Percentiles rank a stretch among this genome's conserved stretches.
Evolutionary conservation across 2,329 filamentous ascomycete genomes (phyloP).

Genomic region (Sordariomycetes sp.): DNA sequence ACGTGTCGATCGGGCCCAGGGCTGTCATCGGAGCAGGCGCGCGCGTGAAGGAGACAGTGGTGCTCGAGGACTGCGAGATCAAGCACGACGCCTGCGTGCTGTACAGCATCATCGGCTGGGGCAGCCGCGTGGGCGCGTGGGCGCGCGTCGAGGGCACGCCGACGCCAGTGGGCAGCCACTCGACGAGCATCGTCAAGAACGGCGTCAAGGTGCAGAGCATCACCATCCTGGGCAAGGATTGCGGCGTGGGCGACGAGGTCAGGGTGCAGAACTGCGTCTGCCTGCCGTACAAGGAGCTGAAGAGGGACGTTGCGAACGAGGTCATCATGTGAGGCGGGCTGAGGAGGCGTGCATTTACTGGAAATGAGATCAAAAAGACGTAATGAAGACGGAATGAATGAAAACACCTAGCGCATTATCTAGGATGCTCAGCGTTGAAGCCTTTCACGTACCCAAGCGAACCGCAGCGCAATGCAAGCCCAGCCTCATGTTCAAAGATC

Average conservation of each 20-base stretch:
- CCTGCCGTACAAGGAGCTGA: slow-evolving; percentile 95
- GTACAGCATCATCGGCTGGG: slow-evolving; percentile 96
- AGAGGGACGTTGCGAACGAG: slow-evolving; percentile 79
- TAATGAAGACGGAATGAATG: background rate
- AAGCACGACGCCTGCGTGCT: slow-evolving; percentile 94
- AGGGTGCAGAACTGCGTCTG: slow-evolving; percentile 97
- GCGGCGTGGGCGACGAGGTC: slow-evolving; percentile 84
- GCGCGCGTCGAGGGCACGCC: slow-evolving; percentile 94
- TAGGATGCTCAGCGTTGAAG: too few relatives aligned
- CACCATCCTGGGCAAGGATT: slow-evolving; percentile 95
- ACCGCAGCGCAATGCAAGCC: too few relatives aligned
- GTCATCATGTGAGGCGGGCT: slow-evolving; percentile 74
- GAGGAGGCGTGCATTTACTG: too few relatives aligned
- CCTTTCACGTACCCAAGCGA: too few relatives aligned
- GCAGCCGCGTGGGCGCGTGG: slow-evolving; percentile 94
- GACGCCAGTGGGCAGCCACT: slow-evolving; percentile 78
- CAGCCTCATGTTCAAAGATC: too few relatives aligned
- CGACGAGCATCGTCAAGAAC: slow-evolving; percentile 92
- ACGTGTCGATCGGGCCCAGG: slow-evolving; percentile 92
- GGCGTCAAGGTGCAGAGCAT: slow-evolving; percentile 98
- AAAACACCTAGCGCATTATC: background rate
- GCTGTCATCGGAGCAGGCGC: slow-evolving; percentile 76
- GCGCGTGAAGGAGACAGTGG: slow-evolving; percentile 91
- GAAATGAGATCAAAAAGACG: background rate
- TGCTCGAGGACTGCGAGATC: slow-evolving; percentile 89